Percentiles rank a stretch among this genome's conserved stretches.
Evolutionary conservation across 305 asterid genomes (phyloP).

Genomic region (Fraxinus platypoda): DNA sequence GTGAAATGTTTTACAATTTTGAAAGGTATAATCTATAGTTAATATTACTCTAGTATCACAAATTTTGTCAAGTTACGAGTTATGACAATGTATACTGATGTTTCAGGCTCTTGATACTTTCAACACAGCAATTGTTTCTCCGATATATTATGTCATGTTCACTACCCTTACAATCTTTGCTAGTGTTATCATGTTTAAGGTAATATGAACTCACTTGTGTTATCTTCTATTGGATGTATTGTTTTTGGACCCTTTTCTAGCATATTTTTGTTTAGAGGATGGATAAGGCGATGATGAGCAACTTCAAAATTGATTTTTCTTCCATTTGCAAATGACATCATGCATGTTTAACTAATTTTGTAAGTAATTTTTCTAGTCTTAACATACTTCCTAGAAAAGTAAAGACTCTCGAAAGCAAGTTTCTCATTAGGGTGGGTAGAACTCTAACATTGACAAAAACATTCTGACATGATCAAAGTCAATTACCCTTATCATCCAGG

Average conservation of each 20-base stretch:
- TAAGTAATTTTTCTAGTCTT: neutral
- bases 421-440: neutral
- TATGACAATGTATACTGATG: slow-evolving; percentile 9
- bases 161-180: slow-evolving; percentile 82
- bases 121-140: slow-evolving; percentile 90
- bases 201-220: slow-evolving; percentile 22
- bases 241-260: neutral
- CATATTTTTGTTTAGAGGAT: neutral
- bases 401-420: neutral
- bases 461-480: neutral
- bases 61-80: neutral
- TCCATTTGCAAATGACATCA: neutral
- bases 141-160: slow-evolving; percentile 86
- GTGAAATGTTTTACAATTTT: neutral
- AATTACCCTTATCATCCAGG: neutral
- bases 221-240: neutral
- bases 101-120: slow-evolving; percentile 87
- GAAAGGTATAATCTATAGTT: neutral
- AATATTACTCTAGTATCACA: neutral
- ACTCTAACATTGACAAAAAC: neutral
- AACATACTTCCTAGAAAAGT: neutral
- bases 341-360: neutral
- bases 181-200: slow-evolving; percentile 87
- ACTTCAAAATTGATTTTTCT: neutral
- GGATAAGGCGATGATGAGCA: neutral